Evolutionary conservation across 2,329 filamentous ascomycete species (phyloP).

Genomic region (Nigrograna mackinnonii): DNA sequence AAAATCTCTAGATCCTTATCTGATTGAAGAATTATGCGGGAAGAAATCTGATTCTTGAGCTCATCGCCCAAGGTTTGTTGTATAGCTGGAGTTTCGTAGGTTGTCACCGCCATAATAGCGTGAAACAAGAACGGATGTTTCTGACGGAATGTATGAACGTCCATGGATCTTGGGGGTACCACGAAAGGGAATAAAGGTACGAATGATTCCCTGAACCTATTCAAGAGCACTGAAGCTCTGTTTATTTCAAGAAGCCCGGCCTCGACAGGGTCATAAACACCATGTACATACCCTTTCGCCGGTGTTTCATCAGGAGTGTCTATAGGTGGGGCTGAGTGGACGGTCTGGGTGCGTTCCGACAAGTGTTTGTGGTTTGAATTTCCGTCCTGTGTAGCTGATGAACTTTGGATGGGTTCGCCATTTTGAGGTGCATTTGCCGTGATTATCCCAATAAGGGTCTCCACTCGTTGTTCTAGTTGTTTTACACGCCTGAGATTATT

Average conservation of each 20-base stretch:
- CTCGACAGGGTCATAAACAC: constrained; percentile 20
- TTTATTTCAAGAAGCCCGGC: constrained; percentile 16
- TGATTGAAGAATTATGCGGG: constrained; percentile 32
- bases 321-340: neutral
- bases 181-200: constrained; percentile 26
- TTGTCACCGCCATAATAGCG: constrained; percentile 30
- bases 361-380: neutral
- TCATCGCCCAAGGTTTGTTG: constrained; percentile 31
- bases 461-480: constrained; percentile 26
- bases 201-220: constrained; percentile 18
- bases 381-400: neutral
- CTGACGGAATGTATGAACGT: constrained; percentile 14
- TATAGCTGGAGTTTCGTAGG: constrained; percentile 21
- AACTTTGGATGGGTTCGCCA: too few species aligned
- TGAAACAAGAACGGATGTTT: constrained; percentile 41
- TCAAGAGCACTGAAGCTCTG: constrained; percentile 13
- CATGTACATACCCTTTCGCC: neutral
- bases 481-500: constrained; percentile 18
- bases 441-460: constrained; percentile 23
- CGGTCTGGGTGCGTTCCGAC: neutral
- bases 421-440: constrained; percentile 11
- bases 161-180: constrained; percentile 11
- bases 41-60: constrained; percentile 29
- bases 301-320: neutral
- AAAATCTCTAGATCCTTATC: constrained; percentile 44